Conservation (phyloP, 1,139 yeast species). For the Blastobotrys arbuscula region DNA sequence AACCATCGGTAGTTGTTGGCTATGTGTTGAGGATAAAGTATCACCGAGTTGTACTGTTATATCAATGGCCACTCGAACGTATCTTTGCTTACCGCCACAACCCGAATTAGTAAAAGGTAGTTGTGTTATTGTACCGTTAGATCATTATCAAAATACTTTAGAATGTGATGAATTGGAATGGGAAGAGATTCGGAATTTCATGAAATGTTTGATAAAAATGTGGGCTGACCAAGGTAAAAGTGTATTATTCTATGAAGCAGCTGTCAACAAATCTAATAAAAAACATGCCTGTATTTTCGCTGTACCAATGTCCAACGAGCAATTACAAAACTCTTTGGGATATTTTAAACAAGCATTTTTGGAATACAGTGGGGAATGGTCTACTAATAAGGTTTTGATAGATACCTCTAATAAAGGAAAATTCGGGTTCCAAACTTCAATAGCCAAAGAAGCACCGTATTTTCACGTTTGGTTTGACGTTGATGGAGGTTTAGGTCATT, state of each 20-base stretch:
- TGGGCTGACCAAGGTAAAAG: conserved; percentile 36
- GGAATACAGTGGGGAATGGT: conserved; percentile 39
- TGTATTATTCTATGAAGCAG: conserved; percentile 44
- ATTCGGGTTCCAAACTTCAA: conserved; percentile 35
- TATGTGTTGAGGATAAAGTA: conserved; percentile 35
- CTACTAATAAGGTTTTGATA: conserved; percentile 36
- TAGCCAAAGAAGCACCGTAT: conserved; percentile 45
- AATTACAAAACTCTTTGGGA: conserved; percentile 34
- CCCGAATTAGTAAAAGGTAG: conserved; percentile 38
- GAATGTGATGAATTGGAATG: conserved; percentile 42
- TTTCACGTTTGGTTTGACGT: conserved; percentile 46
- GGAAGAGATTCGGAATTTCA: conserved; percentile 42
- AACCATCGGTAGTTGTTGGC: conserved; percentile 36
- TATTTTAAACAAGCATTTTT: conserved; percentile 41
- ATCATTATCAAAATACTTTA: conserved; percentile 39
- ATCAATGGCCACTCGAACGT: conserved; percentile 31
- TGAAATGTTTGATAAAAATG: conserved; percentile 39
- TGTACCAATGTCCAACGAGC: conserved; percentile 38
- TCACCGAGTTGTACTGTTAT: conserved; percentile 27
- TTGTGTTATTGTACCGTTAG: conserved; percentile 39
- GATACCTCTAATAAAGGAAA: conserved; percentile 34
- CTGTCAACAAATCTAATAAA: conserved; percentile 29
- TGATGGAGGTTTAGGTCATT: conserved; percentile 47
- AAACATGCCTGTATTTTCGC: conserved; percentile 43
- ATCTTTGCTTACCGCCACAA: conserved; percentile 32